Percentiles rank a stretch among this genome's conserved stretches.
Evolutionary conservation across 495 filamentous ascomycete genomes (phyloP).

Genomic region (Neurospora hispaniola): DNA sequence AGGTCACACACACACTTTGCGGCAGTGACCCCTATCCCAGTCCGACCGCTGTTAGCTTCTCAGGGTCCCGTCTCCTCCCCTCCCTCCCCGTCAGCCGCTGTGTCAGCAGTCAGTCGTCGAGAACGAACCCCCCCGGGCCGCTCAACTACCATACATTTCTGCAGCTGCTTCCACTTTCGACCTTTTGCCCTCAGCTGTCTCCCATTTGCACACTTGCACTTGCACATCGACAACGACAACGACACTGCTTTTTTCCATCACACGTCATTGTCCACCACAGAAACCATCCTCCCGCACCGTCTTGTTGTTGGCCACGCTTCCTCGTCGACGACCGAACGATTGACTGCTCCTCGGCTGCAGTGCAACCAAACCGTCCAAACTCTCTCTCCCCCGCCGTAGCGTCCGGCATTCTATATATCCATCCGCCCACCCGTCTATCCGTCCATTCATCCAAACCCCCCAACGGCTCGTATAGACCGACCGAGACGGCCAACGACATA

Average conservation of each 20-base stretch:
- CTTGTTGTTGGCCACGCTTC: neutral
- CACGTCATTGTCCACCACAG: neutral
- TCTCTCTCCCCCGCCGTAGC: neutral
- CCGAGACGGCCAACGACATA: neutral
- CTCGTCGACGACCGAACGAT: neutral
- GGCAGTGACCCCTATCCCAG: neutral
- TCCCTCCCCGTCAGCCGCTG: neutral
- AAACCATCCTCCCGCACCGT: neutral
- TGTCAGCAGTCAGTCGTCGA: neutral
- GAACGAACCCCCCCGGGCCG: neutral
- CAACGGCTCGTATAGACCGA: neutral
- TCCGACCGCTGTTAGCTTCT: neutral
- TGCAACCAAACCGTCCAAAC: neutral
- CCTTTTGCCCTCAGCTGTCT: neutral
- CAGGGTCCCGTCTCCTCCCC: neutral
- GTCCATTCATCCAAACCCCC: neutral
- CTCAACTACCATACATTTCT: neutral
- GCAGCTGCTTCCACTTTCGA: neutral
- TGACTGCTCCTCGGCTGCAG: neutral
- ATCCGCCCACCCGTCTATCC: neutral
- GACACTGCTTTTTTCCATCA: neutral
- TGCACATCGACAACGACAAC: neutral
- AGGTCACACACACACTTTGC: neutral
- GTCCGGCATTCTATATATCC: neutral
- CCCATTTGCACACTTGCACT: neutral